Evolutionary conservation across 192 early-diverging fungal species (phyloP).

Genomic region (Coemansia guatemalensis): DNA sequence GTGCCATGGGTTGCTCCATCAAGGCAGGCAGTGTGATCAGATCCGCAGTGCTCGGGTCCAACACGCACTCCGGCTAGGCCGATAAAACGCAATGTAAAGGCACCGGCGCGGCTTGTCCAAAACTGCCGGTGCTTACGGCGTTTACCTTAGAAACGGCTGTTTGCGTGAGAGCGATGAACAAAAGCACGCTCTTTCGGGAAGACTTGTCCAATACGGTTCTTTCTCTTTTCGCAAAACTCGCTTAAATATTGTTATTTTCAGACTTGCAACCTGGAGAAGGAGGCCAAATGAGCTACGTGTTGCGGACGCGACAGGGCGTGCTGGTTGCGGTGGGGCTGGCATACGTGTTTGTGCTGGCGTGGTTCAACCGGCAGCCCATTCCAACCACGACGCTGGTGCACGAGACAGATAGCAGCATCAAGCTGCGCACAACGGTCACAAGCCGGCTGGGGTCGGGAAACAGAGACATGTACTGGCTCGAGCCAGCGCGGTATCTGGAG

Average conservation of each 20-base stretch:
- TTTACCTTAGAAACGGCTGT: neutral
- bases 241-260: neutral
- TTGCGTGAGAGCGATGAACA: neutral
- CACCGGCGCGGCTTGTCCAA: neutral
- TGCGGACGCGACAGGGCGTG: conserved; percentile 47
- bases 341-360: conserved; percentile 47
- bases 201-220: neutral
- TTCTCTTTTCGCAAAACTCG: neutral
- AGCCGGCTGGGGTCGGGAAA: conserved; percentile 26
- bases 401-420: conserved; percentile 27
- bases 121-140: neutral
- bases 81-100: neutral
- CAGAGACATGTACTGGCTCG: conserved; percentile 46
- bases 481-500: conserved; percentile 25
- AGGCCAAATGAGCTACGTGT: conserved; percentile 27
- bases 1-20: too few relatives aligned
- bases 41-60: neutral
- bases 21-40: neutral
- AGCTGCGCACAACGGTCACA: conserved; percentile 27
- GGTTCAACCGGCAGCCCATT: conserved; percentile 53
- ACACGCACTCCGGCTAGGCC: neutral
- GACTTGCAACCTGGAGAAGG: neutral
- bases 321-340: conserved; percentile 42
- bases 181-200: neutral
- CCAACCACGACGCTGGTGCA: conserved; percentile 47